phyloP scores from a whole-genome alignment of 176 grass and related monocot species.

The Sorghum bicolor region Sorghum_bicolor_NCBIv3 NC_012871.2:7392001-7392500 shows the following conservation, averaged over 20 bases:
- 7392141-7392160: constrained; percentile 58
- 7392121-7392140: constrained; percentile 49
- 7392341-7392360: constrained; percentile 62
- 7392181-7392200: constrained; percentile 47
- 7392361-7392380: constrained; percentile 77
- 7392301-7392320: not conserved
- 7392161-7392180: constrained; percentile 19
- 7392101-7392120: constrained; percentile 58
- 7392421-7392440: constrained; percentile 84
- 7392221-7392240: constrained; percentile 45
- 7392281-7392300: constrained; percentile 1
- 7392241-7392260: not conserved
- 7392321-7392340: constrained; percentile 65
- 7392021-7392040: constrained; percentile 5
- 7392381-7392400: constrained; percentile 87
- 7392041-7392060: constrained; percentile 44
- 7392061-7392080: constrained; percentile 67
- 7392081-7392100: constrained; percentile 53
- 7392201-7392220: constrained; percentile 52
- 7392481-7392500: constrained; percentile 74
- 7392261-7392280: not conserved
- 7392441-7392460: constrained; percentile 59
- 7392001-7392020: constrained; percentile 46
- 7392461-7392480: constrained; percentile 80
- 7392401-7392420: constrained; percentile 70